A percentile compares a stretch with the other conserved stretches of the same genome.
phyloP scores from a whole-genome alignment of 768 basidiomycete genomes.

The Suillus spraguei region DNA sequence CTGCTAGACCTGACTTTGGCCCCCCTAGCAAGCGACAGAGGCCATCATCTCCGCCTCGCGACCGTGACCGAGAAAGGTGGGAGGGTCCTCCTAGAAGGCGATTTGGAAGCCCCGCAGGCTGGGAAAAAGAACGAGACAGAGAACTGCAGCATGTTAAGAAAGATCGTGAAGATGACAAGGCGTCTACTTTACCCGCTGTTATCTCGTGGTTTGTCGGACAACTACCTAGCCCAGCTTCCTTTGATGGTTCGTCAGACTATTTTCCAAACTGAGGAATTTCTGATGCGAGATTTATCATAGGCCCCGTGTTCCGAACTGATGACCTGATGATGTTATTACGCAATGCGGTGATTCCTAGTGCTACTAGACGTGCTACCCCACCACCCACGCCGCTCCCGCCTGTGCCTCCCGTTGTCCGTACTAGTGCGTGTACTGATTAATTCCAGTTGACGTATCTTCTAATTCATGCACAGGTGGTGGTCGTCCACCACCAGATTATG shows the following conservation, averaged over 20 bases:
- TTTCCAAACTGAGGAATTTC: slow-evolving; percentile 1
- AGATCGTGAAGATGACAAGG: slow-evolving; percentile 51
- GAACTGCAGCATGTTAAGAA: slow-evolving; percentile 41
- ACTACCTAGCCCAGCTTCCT: slow-evolving; percentile 69
- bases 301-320: slow-evolving; percentile 88
- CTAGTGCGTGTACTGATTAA: slow-evolving; percentile 18
- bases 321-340: slow-evolving; percentile 87
- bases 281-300: slow-evolving; percentile 40
- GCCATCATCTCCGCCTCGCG: slow-evolving; percentile 44
- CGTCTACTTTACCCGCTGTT: slow-evolving; percentile 52
- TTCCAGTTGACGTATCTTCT: slow-evolving; percentile 9
- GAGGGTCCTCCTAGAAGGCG: slow-evolving; percentile 39
- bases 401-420: slow-evolving; percentile 37
- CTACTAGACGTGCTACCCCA: slow-evolving; percentile 48
- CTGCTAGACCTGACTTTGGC: slow-evolving; percentile 38
- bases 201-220: slow-evolving; percentile 85
- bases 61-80: slow-evolving; percentile 51
- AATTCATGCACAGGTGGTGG: slow-evolving; percentile 43
- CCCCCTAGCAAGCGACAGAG: slow-evolving; percentile 48
- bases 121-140: slow-evolving; percentile 50
- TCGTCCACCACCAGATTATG: slow-evolving; percentile 84
- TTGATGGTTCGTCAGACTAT: slow-evolving; percentile 48
- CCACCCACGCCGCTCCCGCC: slow-evolving; percentile 58
- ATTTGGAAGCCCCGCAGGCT: slow-evolving; percentile 40
- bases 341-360: slow-evolving; percentile 79